Conservation (phyloP, 2,329 filamentous ascomycete species). For the Diaporthe ampelina region DNA sequence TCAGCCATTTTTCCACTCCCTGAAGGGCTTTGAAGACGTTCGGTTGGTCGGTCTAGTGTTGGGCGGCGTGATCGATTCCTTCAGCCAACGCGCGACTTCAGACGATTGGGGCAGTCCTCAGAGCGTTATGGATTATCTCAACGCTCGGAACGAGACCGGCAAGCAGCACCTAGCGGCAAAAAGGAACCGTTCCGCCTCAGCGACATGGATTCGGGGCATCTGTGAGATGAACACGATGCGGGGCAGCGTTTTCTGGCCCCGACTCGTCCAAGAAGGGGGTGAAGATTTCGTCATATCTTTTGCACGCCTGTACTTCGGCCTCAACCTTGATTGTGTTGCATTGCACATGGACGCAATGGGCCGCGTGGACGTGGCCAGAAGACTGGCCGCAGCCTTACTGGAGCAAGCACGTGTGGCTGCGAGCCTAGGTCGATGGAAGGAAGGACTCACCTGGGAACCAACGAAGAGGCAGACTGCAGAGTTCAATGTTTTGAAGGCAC, state of each 20-base stretch:
- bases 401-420: background rate
- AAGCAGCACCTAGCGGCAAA: background rate
- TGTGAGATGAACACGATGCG: background rate
- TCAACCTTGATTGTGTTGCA: background rate
- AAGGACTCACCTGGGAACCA: background rate
- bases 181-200: accelerated
- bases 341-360: too few relatives aligned
- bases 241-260: background rate
- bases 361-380: too few relatives aligned
- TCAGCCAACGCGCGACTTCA: too few relatives aligned
- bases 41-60: background rate
- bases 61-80: background rate
- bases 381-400: background rate
- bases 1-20: background rate
- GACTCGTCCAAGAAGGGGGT: background rate
- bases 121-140: background rate
- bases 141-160: background rate
- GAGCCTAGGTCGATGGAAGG: background rate
- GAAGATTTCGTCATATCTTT: background rate
- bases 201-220: background rate
- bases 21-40: background rate
- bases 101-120: background rate
- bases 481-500: background rate
- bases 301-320: background rate
- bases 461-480: background rate